Evolutionary conservation across 495 filamentous ascomycete genomes (phyloP).

Genomic region (Penicillium goetzii): DNA sequence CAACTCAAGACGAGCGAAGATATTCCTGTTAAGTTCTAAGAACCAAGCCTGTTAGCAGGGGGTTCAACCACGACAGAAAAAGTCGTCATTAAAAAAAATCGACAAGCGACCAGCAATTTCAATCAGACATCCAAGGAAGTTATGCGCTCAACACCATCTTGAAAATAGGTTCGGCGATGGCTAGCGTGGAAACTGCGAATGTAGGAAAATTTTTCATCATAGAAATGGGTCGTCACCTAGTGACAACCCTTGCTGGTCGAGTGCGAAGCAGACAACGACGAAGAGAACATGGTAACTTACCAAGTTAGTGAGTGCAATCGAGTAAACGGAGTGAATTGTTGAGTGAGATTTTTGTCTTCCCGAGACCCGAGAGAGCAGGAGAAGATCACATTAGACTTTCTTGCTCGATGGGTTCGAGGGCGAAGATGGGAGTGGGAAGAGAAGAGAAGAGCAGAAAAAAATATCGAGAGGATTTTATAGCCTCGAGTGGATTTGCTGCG

Average conservation of each 20-base stretch:
- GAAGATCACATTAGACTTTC: conserved; percentile 23
- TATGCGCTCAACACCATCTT: conserved; percentile 50
- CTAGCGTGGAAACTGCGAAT: conserved; percentile 62
- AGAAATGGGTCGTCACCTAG: conserved; percentile 21
- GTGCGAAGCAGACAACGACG: conserved; percentile 18
- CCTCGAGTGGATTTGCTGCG: conserved; percentile 39
- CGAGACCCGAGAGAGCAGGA: background rate
- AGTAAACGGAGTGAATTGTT: background rate
- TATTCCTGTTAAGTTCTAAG: conserved; percentile 22
- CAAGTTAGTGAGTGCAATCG: too few species aligned
- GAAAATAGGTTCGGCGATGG: conserved; percentile 51
- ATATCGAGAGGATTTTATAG: conserved; percentile 43
- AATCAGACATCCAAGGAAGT: conserved; percentile 61
- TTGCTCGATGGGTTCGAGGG: conserved; percentile 4
- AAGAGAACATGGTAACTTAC: conserved; percentile 28
- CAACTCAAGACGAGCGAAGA: background rate
- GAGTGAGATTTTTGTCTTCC: background rate
- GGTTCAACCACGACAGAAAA: conserved; percentile 15
- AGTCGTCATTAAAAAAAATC: conserved; percentile 12
- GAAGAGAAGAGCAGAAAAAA: conserved; percentile 33
- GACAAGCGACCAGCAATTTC: conserved; percentile 32
- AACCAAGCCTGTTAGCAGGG: conserved; percentile 29
- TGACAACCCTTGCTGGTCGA: conserved; percentile 20
- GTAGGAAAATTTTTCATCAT: conserved; percentile 57
- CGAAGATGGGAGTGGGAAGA: conserved; percentile 13